Evolutionary conservation across 345 rosid species (phyloP), one percentile per base, ranked within the genome.

Genomic region (Lepidium aucheri): DNA sequence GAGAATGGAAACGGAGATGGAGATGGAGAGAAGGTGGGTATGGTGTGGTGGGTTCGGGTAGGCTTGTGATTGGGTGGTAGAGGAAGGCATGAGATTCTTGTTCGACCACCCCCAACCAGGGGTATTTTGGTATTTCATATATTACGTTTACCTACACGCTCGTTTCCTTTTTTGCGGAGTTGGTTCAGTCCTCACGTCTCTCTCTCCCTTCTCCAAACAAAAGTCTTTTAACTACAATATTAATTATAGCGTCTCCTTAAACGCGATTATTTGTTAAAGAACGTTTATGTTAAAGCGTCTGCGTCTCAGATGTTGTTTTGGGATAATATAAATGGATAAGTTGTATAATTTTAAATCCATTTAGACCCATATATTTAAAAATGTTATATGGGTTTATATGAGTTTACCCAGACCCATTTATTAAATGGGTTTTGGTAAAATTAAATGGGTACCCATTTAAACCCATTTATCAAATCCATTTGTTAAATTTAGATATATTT

Each of bases 61-160:
- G 32, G 60, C 54, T 63, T 38, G 39, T 35, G 70, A 41, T 38
- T 51, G 47, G 53, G 40, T 64, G 69, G 69, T 53, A 41, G 50
- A 39, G 69, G 51, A 60, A 26, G 69, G 51, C 69, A 26, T 65
- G 60, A 65, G 60, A 64, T 15, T 65, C 59, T 28, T 28, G 32
- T 28, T 41, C 60, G 60, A 65, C 60, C 32, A 28, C 32, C 30
- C n/a, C 52, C 50, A 65, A 42, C 60, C 60, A 53, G 41, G 70
- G 69, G 2, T 65, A 68, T 0, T 45, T 43, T 20, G 65, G 64
- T 36, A 22, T 32, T 58, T 67, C 7, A 15, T 1, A 18, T 4
- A 3, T 7, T 9, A 68, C 63, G 40, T 39, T 60, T 51, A 16
- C 18, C 20, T 20, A 7, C 61, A 38, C 34, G 45, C 61, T 28